Evolutionary conservation across 2,329 filamentous ascomycete species (phyloP).

Genomic region (Botrytis tulipae): DNA sequence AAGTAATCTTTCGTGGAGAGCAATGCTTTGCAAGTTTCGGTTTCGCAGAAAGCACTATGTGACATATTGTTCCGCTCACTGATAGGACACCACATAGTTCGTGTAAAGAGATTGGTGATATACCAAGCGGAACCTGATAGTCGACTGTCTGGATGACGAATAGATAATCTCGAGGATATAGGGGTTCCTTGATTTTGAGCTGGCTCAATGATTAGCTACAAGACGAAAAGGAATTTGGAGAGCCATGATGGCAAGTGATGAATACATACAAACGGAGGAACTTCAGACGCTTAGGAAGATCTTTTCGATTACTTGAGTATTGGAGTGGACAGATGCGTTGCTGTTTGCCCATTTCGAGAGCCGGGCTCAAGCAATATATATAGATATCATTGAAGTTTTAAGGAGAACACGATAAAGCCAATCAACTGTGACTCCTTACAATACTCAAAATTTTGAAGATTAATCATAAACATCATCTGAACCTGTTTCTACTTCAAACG

Average conservation of each 20-base stretch:
- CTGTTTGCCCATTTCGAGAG: neutral
- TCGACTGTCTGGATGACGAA: neutral
- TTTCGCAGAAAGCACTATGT: fast-evolving
- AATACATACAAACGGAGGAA: neutral
- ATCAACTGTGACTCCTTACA: neutral
- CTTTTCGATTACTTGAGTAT: neutral
- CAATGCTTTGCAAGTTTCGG: neutral
- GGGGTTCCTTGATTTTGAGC: neutral
- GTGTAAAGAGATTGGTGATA: neutral
- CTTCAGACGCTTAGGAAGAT: neutral
- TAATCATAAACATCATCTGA: neutral
- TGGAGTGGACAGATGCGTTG: neutral
- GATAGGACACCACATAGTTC: neutral
- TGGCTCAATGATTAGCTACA: neutral
- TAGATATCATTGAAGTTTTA: neutral
- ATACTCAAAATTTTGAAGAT: too few relatives aligned
- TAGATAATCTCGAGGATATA: neutral
- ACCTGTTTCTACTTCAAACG: neutral
- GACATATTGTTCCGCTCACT: fast-evolving
- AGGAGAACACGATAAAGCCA: neutral
- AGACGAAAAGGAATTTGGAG: neutral
- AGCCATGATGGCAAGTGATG: neutral
- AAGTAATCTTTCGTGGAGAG: neutral
- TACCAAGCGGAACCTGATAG: neutral
- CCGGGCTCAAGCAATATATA: neutral